Base-by-base conservation (phyloP, 2,329 filamentous ascomycete genomes). In the Hymenoscyphus scutula region DNA sequence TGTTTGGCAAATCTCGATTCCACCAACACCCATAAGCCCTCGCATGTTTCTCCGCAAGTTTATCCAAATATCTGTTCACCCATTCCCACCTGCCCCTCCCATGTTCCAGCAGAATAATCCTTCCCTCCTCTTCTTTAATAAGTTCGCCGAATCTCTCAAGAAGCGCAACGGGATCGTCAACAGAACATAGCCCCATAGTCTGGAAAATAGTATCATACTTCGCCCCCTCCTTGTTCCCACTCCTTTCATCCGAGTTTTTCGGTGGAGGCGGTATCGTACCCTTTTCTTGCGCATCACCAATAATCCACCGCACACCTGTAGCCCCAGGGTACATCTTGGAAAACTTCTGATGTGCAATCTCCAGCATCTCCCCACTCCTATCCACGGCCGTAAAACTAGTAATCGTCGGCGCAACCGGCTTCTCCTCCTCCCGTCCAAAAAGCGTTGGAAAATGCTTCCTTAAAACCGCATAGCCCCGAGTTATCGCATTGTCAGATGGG, bases 11-110 rank as follows among this genome's bases (percentile, higher is more conserved):
- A 70, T 88, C 85, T 59, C 86, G 77, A 74, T 89, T 89, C 85
- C 85, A 88, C 86, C 86, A 88, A 75, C 86, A 89, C 2, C 86
- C 86, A 70, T 84, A 88, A 68, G 82, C 80, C 25, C 77, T 76
- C 62, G 86, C 87, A 69, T 88, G 86, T 25, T 76, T 74, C 17
- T 75, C 74, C 0, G 86, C 85, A 62, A 80, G 79, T 65, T 75
- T 77, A 74, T 89, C 85, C 34, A 89, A 74, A 83, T 68, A 10
- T 76, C n/a, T 74, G 70, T 89, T 88, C 37, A 88, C 75, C 59
- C 83, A 76, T 5, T 78, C 77, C 73, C 78, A 85, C 70, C 74
- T 78, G 17, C 83, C 84, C 64, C 83, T 81, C 27, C 86, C 86
- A 75, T 88, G 86, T 74, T 88, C 86, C 8, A 89, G 75, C 56